Evolutionary conservation across 2,329 filamentous ascomycete genomes (phyloP), one percentile per base, ranked within the genome.

Genomic region (Colletotrichum sojae): DNA sequence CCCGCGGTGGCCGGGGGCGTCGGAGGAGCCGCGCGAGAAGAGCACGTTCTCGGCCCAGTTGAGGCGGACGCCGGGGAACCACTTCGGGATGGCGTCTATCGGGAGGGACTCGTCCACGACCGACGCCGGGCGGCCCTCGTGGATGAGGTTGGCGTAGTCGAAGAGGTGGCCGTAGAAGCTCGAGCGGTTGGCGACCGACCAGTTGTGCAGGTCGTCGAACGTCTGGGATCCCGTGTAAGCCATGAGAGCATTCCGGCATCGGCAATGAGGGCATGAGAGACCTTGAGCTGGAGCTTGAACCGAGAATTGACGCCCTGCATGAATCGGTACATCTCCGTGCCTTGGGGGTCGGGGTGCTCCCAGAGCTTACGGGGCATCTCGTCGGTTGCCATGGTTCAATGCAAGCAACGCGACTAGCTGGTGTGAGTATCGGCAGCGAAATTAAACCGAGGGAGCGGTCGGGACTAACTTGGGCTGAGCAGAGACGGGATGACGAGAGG

Each of bases 31-130:
- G 15, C 82, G 81, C 1, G 86, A 86, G 81, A 88, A 95, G 27
- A 97, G 88, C 27, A 94, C 80, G 76, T 96, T 97, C 81, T 97
- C 93, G 5, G 93, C 91, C 76, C 91, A 95, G 75, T 94, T 97
- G 73, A 96, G 78, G 5, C 83, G 81, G 1, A 94, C 85, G 36
- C 94, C 94, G 1, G 89, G 82, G 78, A 96, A 97, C 94, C 94
- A 97, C 48, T 84, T 81, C 0, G 94, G 94, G 5, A 95, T 85
- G 16, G 84, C 83, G 69, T 94, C 90, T 78, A 97, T 93, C 2
- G 90, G 88, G 1, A 87, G 84, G 0, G 82, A 83, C 74, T 93
- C 90, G 75, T 97, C 92, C 3, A 96, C 90, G 1, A 92, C 89
- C 10, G 76, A 79, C 0, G 79, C 80, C 75, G 88, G 89, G 4